Base-by-base conservation (phyloP, 306 rosid genomes). In the Ormosia emarginata region DNA sequence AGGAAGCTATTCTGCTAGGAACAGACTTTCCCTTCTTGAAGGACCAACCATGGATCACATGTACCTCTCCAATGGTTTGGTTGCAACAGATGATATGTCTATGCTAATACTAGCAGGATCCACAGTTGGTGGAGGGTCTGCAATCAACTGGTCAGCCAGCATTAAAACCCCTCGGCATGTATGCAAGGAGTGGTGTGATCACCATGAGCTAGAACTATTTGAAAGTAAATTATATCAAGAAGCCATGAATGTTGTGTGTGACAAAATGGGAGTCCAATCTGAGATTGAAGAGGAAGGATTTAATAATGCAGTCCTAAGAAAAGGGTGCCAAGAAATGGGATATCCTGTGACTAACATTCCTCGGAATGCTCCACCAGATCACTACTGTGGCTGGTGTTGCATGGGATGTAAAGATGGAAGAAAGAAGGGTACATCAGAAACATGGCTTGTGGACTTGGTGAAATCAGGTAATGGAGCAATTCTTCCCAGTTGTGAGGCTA, bases 361-460 rank as follows among this genome's bases (percentile, higher is more conserved):
- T 0, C 81, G 98, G 69, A 94, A 94, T 57, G 86, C 98, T 1
- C 70, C 86, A 34, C 66, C 87, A 0, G 89, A 90, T 86, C 98
- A 90, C 66, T 88, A 92, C 36, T 94, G 97, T 32, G 97, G 98
- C 2, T 94, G 98, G 98, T 94, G 98, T 57, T 85, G 88, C 75
- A 65, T 94, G 55, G 97, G 98, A 52, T 94, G 95, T 80, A 92
- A 83, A 76, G 89, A 92, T 83, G 98, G 98, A 65, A 88, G 46
- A 66, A 94, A 94, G 75, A 89, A 90, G 50, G 89, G 91, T 39
- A 88, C 95, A 2, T 30, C 83, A 11, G 98, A 94, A 85, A 94
- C 98, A 68, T 94, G 98, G 98, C 83, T 92, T 4, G 88, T 92
- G 67, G 97, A 94, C 76, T 81, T 92, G 43, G 98, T 90, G 36